Conservation (phyloP, 805 yeast genomes). For the Candida ponderosae region DNA sequence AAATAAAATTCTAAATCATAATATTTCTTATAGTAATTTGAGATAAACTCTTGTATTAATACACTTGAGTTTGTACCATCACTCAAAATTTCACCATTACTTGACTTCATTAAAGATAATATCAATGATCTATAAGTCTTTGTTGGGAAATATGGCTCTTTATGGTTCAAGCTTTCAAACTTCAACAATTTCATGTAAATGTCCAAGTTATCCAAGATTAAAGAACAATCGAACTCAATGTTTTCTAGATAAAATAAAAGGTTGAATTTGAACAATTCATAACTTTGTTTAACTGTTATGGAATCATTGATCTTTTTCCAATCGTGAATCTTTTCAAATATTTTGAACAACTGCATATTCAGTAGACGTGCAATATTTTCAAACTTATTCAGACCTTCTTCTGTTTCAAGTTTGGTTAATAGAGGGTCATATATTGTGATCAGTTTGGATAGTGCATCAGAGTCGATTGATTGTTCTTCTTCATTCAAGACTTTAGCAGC, state of each 20-base stretch:
- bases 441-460: neutral
- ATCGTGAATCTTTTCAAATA: conserved; percentile 16
- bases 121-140: conserved; percentile 37
- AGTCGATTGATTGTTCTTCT: too few species aligned
- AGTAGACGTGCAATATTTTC: conserved; percentile 14
- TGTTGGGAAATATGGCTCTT: conserved; percentile 51
- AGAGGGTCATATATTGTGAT: conserved; percentile 15
- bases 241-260: conserved; percentile 34
- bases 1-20: conserved; percentile 80
- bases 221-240: conserved; percentile 34
- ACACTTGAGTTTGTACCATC: conserved; percentile 44
- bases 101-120: conserved; percentile 26
- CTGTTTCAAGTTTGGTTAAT: conserved; percentile 11
- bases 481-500: too few species aligned
- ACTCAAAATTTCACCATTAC: conserved; percentile 28
- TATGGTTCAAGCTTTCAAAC: conserved; percentile 39
- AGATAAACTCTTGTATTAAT: conserved; percentile 47
- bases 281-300: conserved; percentile 56
- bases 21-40: conserved; percentile 43
- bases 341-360: conserved; percentile 13
- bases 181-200: conserved; percentile 45
- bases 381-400: conserved; percentile 10
- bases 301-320: conserved; percentile 26
- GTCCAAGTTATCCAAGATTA: conserved; percentile 47
- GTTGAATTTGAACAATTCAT: conserved; percentile 41